Evolutionary conservation across 305 asterid species (phyloP).

Genomic region (Fraxinus velutina): DNA sequence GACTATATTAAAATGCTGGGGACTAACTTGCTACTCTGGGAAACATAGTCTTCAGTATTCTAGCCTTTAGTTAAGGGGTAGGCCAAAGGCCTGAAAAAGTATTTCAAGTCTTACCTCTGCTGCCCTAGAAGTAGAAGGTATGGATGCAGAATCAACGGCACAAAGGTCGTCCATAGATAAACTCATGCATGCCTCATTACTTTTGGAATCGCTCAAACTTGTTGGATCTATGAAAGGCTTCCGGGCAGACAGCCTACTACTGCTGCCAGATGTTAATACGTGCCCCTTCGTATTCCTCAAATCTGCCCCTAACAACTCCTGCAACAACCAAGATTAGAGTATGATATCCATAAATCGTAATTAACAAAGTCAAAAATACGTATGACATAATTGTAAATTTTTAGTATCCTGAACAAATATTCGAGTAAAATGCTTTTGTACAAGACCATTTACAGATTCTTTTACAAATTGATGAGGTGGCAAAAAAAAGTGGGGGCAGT

Average conservation of each 20-base stretch:
- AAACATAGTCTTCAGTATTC: not conserved
- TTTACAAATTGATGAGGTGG: not conserved
- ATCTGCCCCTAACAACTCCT: slow-evolving; percentile 64
- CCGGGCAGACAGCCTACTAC: slow-evolving; percentile 54
- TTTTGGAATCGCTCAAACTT: slow-evolving; percentile 63
- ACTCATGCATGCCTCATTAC: slow-evolving; percentile 60
- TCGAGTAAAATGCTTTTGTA: not conserved
- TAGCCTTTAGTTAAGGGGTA: not conserved
- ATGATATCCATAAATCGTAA: not conserved
- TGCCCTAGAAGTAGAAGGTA: slow-evolving; percentile 72
- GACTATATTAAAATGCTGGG: not conserved
- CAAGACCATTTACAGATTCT: not conserved
- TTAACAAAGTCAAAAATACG: not conserved
- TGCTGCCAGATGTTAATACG: slow-evolving; percentile 43
- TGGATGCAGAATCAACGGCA: slow-evolving; percentile 57
- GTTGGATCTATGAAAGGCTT: slow-evolving; percentile 60
- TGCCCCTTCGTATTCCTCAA: slow-evolving; percentile 61
- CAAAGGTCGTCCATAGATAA: slow-evolving; percentile 45
- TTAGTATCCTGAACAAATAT: not conserved
- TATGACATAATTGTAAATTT: not conserved
- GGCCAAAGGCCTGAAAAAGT: not conserved
- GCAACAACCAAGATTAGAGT: slow-evolving; percentile 29
- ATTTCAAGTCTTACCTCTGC: slow-evolving; percentile 54
- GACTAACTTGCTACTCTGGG: not conserved
- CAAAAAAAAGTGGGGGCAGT: not conserved